A percentile compares a stretch with the other conserved stretches of the same genome.
phyloP scores from a whole-genome alignment of 83 land plant species.

The Picea abies region DNA sequence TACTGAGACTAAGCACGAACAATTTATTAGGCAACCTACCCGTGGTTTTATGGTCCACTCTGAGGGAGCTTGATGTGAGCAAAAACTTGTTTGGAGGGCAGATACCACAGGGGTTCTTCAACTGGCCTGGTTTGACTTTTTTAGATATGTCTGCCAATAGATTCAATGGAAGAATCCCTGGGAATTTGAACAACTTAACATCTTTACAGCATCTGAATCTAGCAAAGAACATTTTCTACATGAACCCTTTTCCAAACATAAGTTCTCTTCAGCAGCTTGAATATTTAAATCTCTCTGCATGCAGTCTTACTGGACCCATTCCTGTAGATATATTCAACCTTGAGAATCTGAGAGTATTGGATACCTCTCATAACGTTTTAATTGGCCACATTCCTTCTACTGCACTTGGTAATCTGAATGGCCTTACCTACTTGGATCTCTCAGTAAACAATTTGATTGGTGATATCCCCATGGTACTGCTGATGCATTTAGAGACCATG shows the following conservation, averaged over 20 bases:
- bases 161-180: slow-evolving; percentile 44
- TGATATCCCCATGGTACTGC: slow-evolving; percentile 37
- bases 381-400: slow-evolving; percentile 39
- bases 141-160: slow-evolving; percentile 60
- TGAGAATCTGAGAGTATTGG: slow-evolving; percentile 36
- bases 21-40: no score
- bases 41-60: not conserved
- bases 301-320: slow-evolving; percentile 40
- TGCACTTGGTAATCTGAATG: not conserved
- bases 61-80: slow-evolving; percentile 5
- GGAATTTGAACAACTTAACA: slow-evolving; percentile 15
- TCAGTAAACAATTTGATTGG: slow-evolving; percentile 66
- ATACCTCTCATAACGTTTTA: slow-evolving; percentile 57
- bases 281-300: slow-evolving; percentile 65
- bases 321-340: slow-evolving; percentile 38
- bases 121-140: not conserved
- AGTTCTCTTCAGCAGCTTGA: slow-evolving; percentile 29
- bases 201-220: slow-evolving; percentile 61
- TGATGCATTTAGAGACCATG: slow-evolving; percentile 30
- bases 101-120: not conserved
- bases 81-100: slow-evolving; percentile 2
- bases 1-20: no score
- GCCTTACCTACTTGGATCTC: slow-evolving; percentile 50
- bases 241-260: slow-evolving; percentile 29
- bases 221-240: slow-evolving; percentile 44